A percentile compares a stretch with the other conserved stretches of the same genome.
phyloP scores from a whole-genome alignment of 2,329 filamentous ascomycete species.

The Lachnellula willkommii region DNA sequence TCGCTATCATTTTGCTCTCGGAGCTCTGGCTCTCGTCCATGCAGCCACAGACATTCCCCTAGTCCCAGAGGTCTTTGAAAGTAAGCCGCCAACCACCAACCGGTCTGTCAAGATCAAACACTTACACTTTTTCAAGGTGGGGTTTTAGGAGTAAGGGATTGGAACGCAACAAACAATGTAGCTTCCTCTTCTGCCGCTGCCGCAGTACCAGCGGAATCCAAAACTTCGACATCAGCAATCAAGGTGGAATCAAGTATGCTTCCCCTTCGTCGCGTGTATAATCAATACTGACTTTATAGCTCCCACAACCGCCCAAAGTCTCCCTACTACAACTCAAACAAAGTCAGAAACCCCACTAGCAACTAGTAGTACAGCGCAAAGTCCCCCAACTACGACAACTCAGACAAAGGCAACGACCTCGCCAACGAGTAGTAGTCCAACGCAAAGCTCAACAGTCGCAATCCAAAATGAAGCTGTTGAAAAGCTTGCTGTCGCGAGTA shows the following conservation, averaged over 20 bases:
- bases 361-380: too few species aligned
- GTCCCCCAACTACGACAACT: too few species aligned
- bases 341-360: background rate
- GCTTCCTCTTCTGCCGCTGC: background rate
- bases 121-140: background rate
- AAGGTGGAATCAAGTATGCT: background rate
- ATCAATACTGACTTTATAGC: background rate
- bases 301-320: background rate
- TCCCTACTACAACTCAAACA: background rate
- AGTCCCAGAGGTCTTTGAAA: background rate
- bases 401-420: conserved; percentile 1
- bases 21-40: conserved; percentile 17
- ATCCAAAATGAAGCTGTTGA: background rate
- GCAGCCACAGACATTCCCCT: conserved; percentile 5
- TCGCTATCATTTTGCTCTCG: conserved; percentile 9
- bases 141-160: background rate
- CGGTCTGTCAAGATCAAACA: background rate
- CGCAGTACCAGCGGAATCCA: background rate
- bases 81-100: background rate
- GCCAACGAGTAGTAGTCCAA: background rate
- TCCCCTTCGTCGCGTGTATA: background rate
- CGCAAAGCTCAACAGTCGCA: background rate
- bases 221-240: background rate
- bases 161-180: background rate
- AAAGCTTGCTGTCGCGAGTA: background rate